A percentile compares a stretch with the other conserved stretches of the same genome.
Conservation (phyloP, 2,329 filamentous ascomycete genomes). For the Annulohypoxylon truncatum region DNA sequence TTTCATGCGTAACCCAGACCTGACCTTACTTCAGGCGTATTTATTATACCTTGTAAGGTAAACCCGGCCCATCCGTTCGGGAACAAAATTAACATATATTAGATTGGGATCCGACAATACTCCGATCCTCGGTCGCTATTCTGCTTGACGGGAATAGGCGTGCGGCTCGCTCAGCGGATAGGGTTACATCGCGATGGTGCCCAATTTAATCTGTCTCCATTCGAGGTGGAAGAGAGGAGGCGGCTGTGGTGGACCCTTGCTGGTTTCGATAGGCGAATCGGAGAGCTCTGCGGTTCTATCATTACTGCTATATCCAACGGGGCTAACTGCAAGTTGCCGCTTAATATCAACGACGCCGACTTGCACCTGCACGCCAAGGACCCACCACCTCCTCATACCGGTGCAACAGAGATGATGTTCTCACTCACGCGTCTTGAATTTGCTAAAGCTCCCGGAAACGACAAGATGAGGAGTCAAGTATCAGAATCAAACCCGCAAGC, state of each 20-base stretch:
- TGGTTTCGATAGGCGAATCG: constrained; percentile 74
- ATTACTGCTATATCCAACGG: constrained; percentile 66
- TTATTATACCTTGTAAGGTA: constrained; percentile 70
- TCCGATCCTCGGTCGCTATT: constrained; percentile 71
- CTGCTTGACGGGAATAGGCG: constrained; percentile 71
- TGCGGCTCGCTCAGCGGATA: constrained; percentile 75
- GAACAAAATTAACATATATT: constrained; percentile 43
- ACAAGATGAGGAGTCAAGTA: constrained; percentile 53
- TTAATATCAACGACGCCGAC: constrained; percentile 72
- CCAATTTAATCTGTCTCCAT: constrained; percentile 62
- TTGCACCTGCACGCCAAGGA: constrained; percentile 68
- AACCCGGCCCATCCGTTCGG: not conserved
- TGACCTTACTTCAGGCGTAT: constrained; percentile 74
- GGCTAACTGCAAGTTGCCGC: constrained; percentile 66
- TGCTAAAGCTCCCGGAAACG: constrained; percentile 64
- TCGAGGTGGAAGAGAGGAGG: constrained; percentile 76
- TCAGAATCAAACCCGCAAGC: constrained; percentile 54
- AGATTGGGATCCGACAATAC: constrained; percentile 68
- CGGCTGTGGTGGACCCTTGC: constrained; percentile 80
- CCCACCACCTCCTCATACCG: constrained; percentile 59
- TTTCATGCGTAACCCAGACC: constrained; percentile 73
- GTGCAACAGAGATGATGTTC: constrained; percentile 71
- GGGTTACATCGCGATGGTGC: constrained; percentile 73
- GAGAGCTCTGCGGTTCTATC: constrained; percentile 71
- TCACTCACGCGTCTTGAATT: constrained; percentile 67